Evolutionary conservation across 2,329 filamentous ascomycete genomes (phyloP), one percentile per base, ranked within the genome.

Genomic region (Pseudogymnoascus pannorum): DNA sequence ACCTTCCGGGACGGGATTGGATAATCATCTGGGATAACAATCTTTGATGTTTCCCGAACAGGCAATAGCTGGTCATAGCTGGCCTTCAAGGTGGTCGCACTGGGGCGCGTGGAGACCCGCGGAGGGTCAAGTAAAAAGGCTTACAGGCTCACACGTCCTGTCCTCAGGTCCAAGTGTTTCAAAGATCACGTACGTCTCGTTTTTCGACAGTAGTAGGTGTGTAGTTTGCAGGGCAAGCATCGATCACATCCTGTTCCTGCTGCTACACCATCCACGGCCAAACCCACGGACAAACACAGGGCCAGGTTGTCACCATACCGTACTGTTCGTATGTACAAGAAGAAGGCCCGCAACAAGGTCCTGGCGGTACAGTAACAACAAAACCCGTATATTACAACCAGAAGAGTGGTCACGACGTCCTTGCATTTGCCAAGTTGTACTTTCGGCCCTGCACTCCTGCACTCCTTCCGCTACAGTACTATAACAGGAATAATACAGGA

Each of bases 121-220:
- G 48, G 24, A 54, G 26, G 31, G 48, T 54, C 48, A 54, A 54
- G 48, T 31, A 54, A 31, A 44, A 26, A n/a, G n/a, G n/a, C n/a
- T n/a, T n/a, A n/a, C n/a, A n/a, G 48, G 48, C 48, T 54, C 48
- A 54, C 48, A 54, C 48, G 26, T 54, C 48, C 24, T 54, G 48
- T 54, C 48, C 48, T 54, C 48, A 54, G 24, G 48, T 54, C 24
- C n/a, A 54, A 54, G 48, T 31, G 48, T 54, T 54, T 54, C 48
- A 54, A 54, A 29, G 48, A 54, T 31, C 26, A 54, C 48, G 48
- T 22, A 31, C 26, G 48, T 54, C 31, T 54, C 26, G 24, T 31
- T 31, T 31, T 54, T 18, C 48, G 26, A 31, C 48, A 54, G 48
- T 54, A 20, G 16, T 54, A 54, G 48, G 31, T 54, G n/a, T 18